Conservation (phyloP, 495 filamentous ascomycete genomes). For the Xylaria nigripes region DNA sequence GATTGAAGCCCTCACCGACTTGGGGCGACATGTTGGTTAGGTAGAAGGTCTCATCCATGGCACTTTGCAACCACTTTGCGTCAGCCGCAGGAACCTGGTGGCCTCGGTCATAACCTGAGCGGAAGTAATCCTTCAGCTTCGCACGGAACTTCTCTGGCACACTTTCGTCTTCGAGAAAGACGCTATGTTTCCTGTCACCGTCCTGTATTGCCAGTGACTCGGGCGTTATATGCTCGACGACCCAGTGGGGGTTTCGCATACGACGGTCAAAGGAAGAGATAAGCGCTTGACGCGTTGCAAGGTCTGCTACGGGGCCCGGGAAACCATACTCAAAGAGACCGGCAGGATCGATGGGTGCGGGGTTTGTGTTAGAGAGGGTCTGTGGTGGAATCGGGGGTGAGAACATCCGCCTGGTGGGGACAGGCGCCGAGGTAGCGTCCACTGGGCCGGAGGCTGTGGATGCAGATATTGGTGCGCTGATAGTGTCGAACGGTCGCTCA, state of each 20-base stretch:
- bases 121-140: slow-evolving; percentile 84
- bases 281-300: slow-evolving; percentile 63
- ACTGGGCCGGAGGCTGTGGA: slow-evolving; percentile 33
- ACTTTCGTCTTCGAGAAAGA: slow-evolving; percentile 69
- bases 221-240: slow-evolving; percentile 96
- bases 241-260: slow-evolving; percentile 88
- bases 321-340: slow-evolving; percentile 96
- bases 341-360: slow-evolving; percentile 65
- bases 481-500: slow-evolving; percentile 38
- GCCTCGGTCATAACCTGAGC: slow-evolving; percentile 92
- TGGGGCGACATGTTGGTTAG: slow-evolving; percentile 97
- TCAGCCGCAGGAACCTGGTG: slow-evolving; percentile 97
- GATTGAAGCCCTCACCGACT: slow-evolving; percentile 94
- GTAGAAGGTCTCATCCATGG: slow-evolving; percentile 90
- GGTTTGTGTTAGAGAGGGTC: slow-evolving; percentile 24
- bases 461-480: slow-evolving; percentile 33
- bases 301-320: slow-evolving; percentile 80
- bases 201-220: slow-evolving; percentile 63
- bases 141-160: slow-evolving; percentile 85
- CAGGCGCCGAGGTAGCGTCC: slow-evolving; percentile 31
- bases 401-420: slow-evolving; percentile 37
- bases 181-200: slow-evolving; percentile 75
- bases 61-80: slow-evolving; percentile 86
- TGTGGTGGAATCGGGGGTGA: slow-evolving; percentile 25
- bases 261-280: slow-evolving; percentile 86